Conservation (phyloP, 2,329 filamentous ascomycete genomes). For the Alternaria sp. region DNA sequence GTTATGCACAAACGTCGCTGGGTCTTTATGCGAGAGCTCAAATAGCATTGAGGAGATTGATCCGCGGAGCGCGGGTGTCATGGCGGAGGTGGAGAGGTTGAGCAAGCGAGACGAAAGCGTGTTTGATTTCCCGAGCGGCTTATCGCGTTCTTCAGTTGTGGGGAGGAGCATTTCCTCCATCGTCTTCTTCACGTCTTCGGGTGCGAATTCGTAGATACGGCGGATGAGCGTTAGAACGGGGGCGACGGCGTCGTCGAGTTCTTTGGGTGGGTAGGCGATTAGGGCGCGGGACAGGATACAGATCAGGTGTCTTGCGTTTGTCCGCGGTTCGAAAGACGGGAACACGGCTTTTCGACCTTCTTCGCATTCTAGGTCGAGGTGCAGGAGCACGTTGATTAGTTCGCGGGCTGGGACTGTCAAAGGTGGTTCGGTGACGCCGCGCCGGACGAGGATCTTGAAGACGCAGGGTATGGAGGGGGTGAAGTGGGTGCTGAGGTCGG, state of each 20-base stretch:
- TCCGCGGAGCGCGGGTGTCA: constrained; percentile 73
- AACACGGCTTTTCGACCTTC: constrained; percentile 64
- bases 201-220: constrained; percentile 72
- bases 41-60: constrained; percentile 82
- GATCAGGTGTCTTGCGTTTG: constrained; percentile 69
- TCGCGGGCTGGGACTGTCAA: constrained; percentile 74
- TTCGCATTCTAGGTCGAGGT: constrained; percentile 69
- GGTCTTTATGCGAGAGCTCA: constrained; percentile 81
- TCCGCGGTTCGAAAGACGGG: constrained; percentile 65
- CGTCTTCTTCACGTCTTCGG: constrained; percentile 64
- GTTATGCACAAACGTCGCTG: constrained; percentile 81
- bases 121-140: constrained; percentile 76
- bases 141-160: constrained; percentile 73
- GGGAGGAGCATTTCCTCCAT: constrained; percentile 77
- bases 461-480: constrained; percentile 72
- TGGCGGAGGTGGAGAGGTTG: constrained; percentile 75
- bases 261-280: constrained; percentile 65
- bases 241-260: constrained; percentile 74
- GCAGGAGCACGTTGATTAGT: constrained; percentile 81
- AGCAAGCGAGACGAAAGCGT: constrained; percentile 79
- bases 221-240: constrained; percentile 78
- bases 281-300: constrained; percentile 73
- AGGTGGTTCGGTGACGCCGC: constrained; percentile 67
- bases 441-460: constrained; percentile 69
- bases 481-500: constrained; percentile 67